Percentiles rank a stretch among this genome's conserved stretches.
These are phyloP conservation scores for Chlorella sp. DNA, from an alignment of 139 green algal genomes.

Conservation along the genomic window DNA sequence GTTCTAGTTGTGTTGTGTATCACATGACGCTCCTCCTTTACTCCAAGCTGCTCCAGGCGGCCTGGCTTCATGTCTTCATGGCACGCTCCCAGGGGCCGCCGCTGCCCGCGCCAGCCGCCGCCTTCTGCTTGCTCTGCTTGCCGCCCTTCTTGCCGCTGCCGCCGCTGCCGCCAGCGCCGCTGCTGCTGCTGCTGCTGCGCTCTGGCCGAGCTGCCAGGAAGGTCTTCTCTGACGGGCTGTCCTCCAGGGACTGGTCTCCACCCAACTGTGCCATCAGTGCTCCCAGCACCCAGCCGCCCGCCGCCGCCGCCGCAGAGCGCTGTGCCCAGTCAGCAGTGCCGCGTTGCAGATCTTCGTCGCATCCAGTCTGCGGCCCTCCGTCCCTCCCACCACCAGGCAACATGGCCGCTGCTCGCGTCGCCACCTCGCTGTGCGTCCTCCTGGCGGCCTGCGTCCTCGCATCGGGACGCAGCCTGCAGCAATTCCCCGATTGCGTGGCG, in stretches of 20 bases:
- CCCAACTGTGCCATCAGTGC: constrained; percentile 52
- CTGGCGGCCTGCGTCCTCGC: no score
- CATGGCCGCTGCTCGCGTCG: no score
- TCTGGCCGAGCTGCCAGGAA: constrained; percentile 50
- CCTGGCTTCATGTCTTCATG: background rate
- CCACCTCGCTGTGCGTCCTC: no score
- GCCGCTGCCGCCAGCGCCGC: background rate
- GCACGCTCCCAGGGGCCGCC: background rate
- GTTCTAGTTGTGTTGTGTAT: no score
- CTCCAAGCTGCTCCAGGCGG: no score
- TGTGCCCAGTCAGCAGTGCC: no score
- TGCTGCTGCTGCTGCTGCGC: constrained; percentile 9
- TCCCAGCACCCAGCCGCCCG: constrained; percentile 32
- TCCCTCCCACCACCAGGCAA: no score
- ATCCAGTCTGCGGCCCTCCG: no score
- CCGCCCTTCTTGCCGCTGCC: background rate
- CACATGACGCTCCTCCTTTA: no score
- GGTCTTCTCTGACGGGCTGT: constrained; percentile 52
- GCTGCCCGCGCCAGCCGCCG: background rate
- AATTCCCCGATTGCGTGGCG: no score
- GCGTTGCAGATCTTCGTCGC: no score
- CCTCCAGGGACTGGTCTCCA: constrained; percentile 42
- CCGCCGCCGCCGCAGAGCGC: background rate
- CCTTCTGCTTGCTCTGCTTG: constrained; percentile 27
- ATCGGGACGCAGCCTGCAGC: no score